Conservation (phyloP, 805 yeast species). For the Saccharomycodes ludwigii region DNA sequence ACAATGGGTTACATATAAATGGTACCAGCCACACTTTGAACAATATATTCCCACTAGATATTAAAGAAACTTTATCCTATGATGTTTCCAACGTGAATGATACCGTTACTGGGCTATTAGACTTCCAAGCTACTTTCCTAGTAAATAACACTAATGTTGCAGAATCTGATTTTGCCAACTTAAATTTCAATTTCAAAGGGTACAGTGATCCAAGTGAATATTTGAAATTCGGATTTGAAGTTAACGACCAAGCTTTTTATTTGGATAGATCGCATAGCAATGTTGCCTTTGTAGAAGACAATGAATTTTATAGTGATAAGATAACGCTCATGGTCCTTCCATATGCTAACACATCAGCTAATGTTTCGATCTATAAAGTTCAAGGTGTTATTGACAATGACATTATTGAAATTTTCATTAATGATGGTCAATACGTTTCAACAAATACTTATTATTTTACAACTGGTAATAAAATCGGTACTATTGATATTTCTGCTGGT, state of each 20-base stretch:
- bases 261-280: constrained; percentile 18
- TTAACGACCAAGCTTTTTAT: constrained; percentile 14
- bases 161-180: constrained; percentile 16
- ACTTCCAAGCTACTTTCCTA: no score
- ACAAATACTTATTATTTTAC: constrained; percentile 24
- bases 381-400: constrained; percentile 22
- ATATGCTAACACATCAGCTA: constrained; percentile 8
- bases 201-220: no score
- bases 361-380: constrained; percentile 13
- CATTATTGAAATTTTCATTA: constrained; percentile 22
- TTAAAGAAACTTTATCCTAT: not conserved
- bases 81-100: not conserved
- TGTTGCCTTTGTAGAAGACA: constrained; percentile 13
- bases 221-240: constrained; percentile 19
- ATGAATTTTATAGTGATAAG: constrained; percentile 20
- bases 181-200: constrained; percentile 16
- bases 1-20: constrained; percentile 3
- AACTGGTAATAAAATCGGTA: no score
- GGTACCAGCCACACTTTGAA: constrained; percentile 2
- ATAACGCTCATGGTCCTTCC: constrained; percentile 16
- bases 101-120: constrained; percentile 4
- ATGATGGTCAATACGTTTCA: constrained; percentile 18
- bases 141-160: constrained; percentile 7
- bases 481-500: no score
- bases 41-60: not conserved